phyloP scores from a whole-genome alignment of 371 early-diverging fungal genomes.

The Lichtheimia ramosa region DNA sequence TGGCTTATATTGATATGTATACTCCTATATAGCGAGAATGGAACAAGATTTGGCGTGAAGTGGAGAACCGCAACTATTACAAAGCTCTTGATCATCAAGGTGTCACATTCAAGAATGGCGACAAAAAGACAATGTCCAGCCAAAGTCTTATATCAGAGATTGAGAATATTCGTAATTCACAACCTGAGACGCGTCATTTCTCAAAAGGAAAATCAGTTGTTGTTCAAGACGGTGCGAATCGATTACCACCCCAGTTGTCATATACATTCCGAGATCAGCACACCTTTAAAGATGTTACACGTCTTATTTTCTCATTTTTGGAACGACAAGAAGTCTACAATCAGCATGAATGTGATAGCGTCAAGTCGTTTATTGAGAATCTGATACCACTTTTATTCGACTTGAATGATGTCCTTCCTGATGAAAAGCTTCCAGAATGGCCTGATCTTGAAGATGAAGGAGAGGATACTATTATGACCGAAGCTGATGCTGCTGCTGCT shows the following conservation, averaged over 20 bases:
- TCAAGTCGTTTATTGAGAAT: constrained; percentile 71
- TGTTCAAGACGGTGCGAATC: constrained; percentile 12
- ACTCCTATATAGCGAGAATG: constrained; percentile 70
- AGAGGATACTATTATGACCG: constrained; percentile 15
- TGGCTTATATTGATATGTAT: background rate
- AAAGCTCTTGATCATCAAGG: constrained; percentile 97
- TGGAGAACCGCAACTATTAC: constrained; percentile 92
- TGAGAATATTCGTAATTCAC: constrained; percentile 56
- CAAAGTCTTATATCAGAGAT: constrained; percentile 83
- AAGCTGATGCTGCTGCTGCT: constrained; percentile 15
- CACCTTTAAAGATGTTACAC: constrained; percentile 72
- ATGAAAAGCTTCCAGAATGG: constrained; percentile 12
- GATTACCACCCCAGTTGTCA: constrained; percentile 52
- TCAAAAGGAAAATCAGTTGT: constrained; percentile 9
- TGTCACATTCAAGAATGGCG: constrained; percentile 81
- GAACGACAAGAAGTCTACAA: constrained; percentile 55
- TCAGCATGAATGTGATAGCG: constrained; percentile 64
- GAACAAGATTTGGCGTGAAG: constrained; percentile 97
- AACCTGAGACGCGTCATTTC: constrained; percentile 18
- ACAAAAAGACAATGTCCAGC: constrained; percentile 75
- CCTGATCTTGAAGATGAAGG: constrained; percentile 11
- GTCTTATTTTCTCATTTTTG: constrained; percentile 56
- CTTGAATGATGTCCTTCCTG: constrained; percentile 40
- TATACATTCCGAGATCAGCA: constrained; percentile 63
- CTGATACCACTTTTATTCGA: constrained; percentile 80